Conservation (phyloP, 2,329 filamentous ascomycete genomes). For the Fusarium sp. region DNA sequence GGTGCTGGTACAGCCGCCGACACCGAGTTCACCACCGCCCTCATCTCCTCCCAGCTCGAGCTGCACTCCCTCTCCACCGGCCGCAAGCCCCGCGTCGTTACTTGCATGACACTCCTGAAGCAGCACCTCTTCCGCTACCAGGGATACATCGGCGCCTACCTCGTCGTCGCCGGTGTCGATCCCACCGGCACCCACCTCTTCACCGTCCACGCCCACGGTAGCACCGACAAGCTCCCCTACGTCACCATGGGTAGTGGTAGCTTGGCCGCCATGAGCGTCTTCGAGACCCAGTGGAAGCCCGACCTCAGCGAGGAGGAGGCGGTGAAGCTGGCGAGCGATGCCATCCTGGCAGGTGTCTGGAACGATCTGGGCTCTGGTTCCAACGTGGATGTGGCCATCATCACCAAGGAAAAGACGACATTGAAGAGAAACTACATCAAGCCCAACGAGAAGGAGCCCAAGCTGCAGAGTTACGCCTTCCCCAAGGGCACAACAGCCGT, state of each 20-base stretch:
- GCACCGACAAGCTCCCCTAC: slow-evolving; percentile 98
- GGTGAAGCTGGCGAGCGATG: slow-evolving; percentile 84
- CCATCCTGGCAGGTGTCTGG: slow-evolving; percentile 96
- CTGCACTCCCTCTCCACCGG: slow-evolving; percentile 96
- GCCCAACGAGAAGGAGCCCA: slow-evolving; percentile 90
- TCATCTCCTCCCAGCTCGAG: slow-evolving; percentile 99
- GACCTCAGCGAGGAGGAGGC: slow-evolving; percentile 82
- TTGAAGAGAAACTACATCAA: slow-evolving; percentile 92
- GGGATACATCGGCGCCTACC: slow-evolving; percentile 96
- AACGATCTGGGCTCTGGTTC: slow-evolving; percentile 97
- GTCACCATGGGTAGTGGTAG: slow-evolving; percentile 99
- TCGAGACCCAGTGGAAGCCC: slow-evolving; percentile 94
- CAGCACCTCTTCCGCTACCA: slow-evolving; percentile 99
- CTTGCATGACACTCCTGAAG: slow-evolving; percentile 99
- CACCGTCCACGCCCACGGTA: slow-evolving; percentile 98
- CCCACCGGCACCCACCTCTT: slow-evolving; percentile 95
- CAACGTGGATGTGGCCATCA: slow-evolving; percentile 97
- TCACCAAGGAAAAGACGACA: slow-evolving; percentile 94
- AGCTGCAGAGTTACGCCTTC: slow-evolving; percentile 95
- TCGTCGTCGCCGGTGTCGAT: slow-evolving; percentile 96
- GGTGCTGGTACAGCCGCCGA: slow-evolving; percentile 97
- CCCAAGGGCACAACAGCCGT: slow-evolving; percentile 92
- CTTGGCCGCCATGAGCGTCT: slow-evolving; percentile 96
- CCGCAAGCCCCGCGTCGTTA: slow-evolving; percentile 96
- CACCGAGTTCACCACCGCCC: slow-evolving; percentile 97